Evolutionary conservation across 768 basidiomycete genomes (phyloP).

Genomic region (Clathrus columnatus): DNA sequence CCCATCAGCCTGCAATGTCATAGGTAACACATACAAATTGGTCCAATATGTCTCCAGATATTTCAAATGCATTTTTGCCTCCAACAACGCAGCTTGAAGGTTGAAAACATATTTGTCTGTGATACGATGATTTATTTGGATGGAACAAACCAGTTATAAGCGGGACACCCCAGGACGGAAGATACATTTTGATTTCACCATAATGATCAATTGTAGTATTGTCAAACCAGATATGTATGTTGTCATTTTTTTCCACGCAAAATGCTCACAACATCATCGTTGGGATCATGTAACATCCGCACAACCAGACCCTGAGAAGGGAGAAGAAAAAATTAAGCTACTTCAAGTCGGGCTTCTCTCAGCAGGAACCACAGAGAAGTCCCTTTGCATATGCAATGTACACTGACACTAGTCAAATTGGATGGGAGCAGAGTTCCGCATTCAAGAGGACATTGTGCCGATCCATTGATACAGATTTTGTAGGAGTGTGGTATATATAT

Average conservation of each 20-base stretch:
- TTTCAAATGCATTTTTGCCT: constrained; percentile 87
- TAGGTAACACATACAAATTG: constrained; percentile 56
- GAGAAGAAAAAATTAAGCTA: too few relatives aligned
- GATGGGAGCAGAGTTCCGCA: too few relatives aligned
- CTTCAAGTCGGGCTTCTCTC: too few relatives aligned
- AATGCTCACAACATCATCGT: constrained; percentile 74
- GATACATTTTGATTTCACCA: constrained; percentile 84
- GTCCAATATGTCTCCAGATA: constrained; percentile 76
- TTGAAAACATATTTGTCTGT: constrained; percentile 78
- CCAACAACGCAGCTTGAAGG: constrained; percentile 96
- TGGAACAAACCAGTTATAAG: neutral
- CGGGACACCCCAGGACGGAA: neutral
- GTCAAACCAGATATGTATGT: constrained; percentile 85
- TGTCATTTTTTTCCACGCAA: constrained; percentile 91
- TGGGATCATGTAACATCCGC: constrained; percentile 66
- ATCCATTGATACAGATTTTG: too few relatives aligned
- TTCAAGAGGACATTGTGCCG: too few relatives aligned
- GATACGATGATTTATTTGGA: constrained; percentile 77
- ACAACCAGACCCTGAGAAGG: constrained; percentile 93
- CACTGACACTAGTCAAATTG: too few relatives aligned
- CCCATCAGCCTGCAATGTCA: constrained; percentile 94
- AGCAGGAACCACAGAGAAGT: too few relatives aligned
- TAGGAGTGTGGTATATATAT: too few relatives aligned
- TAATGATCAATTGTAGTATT: constrained; percentile 85
- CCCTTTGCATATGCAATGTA: too few relatives aligned